A percentile compares a stretch with the other conserved stretches of the same genome.
Conservation (phyloP, 441 rosid genomes). For the Brassica balearica region DNA sequence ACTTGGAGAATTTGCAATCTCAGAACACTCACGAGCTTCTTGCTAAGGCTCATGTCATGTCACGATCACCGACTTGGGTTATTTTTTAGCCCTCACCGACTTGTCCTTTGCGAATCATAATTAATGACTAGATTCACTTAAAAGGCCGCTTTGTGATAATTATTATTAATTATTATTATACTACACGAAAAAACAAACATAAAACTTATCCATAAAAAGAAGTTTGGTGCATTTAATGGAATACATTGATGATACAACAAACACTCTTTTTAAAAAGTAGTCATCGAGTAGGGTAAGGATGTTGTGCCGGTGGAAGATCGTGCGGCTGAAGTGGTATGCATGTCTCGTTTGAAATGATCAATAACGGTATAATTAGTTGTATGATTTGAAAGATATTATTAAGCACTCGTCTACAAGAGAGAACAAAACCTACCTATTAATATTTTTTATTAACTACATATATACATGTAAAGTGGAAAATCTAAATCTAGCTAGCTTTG, state of each 20-base stretch:
- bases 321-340: slow-evolving; percentile 34
- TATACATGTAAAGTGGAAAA: not conserved
- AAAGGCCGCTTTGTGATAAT: not conserved
- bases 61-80: slow-evolving; percentile 38
- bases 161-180: slow-evolving; percentile 1
- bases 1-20: slow-evolving; percentile 23
- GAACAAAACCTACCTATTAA: not conserved
- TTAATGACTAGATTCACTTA: slow-evolving; percentile 21
- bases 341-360: slow-evolving; percentile 20
- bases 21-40: slow-evolving; percentile 32
- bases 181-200: slow-evolving; percentile 17
- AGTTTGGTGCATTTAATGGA: slow-evolving; percentile 23
- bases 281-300: slow-evolving; percentile 19
- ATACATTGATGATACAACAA: slow-evolving; percentile 18
- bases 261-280: slow-evolving; percentile 17
- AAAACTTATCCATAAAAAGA: slow-evolving; percentile 33
- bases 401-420: not conserved
- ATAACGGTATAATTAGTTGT: not conserved
- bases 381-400: not conserved
- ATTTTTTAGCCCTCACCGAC: slow-evolving; percentile 40
- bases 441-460: not conserved
- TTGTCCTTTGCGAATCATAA: slow-evolving; percentile 23
- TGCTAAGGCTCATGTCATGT: slow-evolving; percentile 39
- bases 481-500: not conserved
- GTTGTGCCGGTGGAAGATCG: slow-evolving; percentile 36